Conservation (phyloP, 176 grass and related monocot genomes). For the Cenchrus purpureus region DNA sequence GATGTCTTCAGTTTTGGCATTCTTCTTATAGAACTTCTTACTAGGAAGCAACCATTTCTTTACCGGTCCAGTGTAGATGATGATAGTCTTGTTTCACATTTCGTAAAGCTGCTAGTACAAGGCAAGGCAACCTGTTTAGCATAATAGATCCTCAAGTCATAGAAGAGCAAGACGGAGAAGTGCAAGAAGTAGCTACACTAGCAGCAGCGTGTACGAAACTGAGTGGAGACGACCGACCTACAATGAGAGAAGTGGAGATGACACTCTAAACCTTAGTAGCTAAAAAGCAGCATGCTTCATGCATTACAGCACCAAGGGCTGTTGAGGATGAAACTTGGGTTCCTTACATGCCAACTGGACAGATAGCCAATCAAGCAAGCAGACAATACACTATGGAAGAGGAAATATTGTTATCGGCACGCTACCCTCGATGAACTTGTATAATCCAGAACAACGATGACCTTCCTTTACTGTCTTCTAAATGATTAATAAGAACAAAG, state of each 20-base stretch:
- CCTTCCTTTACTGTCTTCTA: too few species aligned
- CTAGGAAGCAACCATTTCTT: neutral
- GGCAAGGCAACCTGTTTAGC: neutral
- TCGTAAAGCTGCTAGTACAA: neutral
- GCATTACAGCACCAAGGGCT: neutral
- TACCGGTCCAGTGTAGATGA: neutral
- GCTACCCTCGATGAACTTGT: conserved; percentile 29
- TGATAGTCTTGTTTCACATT: conserved; percentile 2
- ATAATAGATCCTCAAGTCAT: conserved; percentile 26
- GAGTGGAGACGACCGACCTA: conserved; percentile 32
- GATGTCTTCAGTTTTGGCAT: conserved; percentile 32
- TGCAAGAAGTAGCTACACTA: conserved; percentile 40
- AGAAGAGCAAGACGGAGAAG: neutral
- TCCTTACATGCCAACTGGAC: conserved; percentile 7
- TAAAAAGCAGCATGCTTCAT: neutral
- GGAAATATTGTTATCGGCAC: conserved; percentile 33
- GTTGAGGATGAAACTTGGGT: neutral
- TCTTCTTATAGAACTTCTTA: conserved; percentile 17
- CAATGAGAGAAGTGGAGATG: neutral
- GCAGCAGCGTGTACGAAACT: conserved; percentile 31
- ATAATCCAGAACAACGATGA: too few species aligned
- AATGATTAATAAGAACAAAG: too few species aligned
- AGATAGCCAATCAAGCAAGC: neutral
- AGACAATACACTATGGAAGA: conserved; percentile 40
- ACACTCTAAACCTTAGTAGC: conserved; percentile 21